Base-by-base conservation (phyloP, 768 basidiomycete genomes). In the Kwoniella sp. region DNA sequence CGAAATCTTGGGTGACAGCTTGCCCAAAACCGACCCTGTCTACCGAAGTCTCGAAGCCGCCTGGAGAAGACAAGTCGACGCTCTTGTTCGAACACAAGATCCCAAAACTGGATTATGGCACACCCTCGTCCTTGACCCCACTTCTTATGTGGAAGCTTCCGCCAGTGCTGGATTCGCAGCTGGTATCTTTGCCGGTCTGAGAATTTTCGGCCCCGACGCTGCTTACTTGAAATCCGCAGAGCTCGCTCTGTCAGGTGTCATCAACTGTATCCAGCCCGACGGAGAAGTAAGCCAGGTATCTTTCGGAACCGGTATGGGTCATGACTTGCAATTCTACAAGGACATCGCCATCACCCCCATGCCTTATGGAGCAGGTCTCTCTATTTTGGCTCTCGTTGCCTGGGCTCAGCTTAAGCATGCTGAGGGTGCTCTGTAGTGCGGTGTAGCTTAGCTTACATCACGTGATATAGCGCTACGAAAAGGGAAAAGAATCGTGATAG, bases 281-380 rank as follows among this genome's bases (percentile, higher is more conserved):
- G 85, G 85, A 27, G 84, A 85, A 72, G 77, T 85, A 71, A 69
- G 76, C 69, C 78, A 83, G 54, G 82, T 83, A 53, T 85, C 84
- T 6, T 85, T 85, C 66, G 85, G 85, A 26, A 86, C 85, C 6
- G 85, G 83, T 2, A 84, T 86, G 44, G 85, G 85, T 53, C 73
- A 81, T 51, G 73, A 83, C 59, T 68, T 83, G 27, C 83, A 85
- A 53, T 83, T 80, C 58, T 86, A 85, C 73, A 83, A 82, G 69
- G 78, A 81, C 49, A 82, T 86, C 48, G 81, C 83, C n/a, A 77
- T 85, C 69, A 86, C 85, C 24, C 83, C 83, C 55, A 85, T 86
- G 85, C 85, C 85, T 13, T 86, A 85, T 68, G 85, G 85, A 15
- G 40, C 40, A 4, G 40, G 40, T 44, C 40, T 44, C 4, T 44